phyloP scores from a whole-genome alignment of 768 basidiomycete species.

The Cystofilobasidium bisporidii region DNA sequence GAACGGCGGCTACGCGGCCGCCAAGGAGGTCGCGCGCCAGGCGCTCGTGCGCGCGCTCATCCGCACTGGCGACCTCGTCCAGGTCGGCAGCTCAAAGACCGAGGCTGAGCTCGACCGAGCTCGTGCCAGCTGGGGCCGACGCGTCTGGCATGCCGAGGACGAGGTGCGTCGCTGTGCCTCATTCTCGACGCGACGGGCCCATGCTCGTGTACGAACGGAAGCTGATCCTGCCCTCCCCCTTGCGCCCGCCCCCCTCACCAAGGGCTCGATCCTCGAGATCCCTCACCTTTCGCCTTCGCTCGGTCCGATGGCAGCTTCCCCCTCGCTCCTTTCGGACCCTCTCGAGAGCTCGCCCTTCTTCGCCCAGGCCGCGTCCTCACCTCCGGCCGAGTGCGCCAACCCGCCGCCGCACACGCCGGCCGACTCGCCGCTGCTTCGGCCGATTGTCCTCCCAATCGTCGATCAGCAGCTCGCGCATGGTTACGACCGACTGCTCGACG shows the following conservation, averaged over 20 bases:
- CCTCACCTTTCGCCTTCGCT: conserved; percentile 26
- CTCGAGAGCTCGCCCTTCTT: conserved; percentile 3
- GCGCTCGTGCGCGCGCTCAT: conserved; percentile 22
- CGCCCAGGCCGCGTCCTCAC: neutral
- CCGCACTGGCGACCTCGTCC: conserved; percentile 11
- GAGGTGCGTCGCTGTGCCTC: conserved; percentile 13
- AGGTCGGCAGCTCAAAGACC: neutral
- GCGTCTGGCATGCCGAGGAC: conserved; percentile 16
- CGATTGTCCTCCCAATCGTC: neutral
- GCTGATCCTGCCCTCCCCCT: neutral
- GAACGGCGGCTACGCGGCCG: conserved; percentile 18
- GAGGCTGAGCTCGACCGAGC: conserved; percentile 8
- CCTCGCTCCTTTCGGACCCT: neutral
- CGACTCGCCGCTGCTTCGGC: conserved; percentile 18
- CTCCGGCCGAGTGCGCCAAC: conserved; percentile 34
- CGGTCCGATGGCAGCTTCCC: neutral
- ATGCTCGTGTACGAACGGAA: neutral
- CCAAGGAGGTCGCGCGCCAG: conserved; percentile 19
- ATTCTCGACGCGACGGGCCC: too few relatives aligned
- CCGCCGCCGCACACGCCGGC: conserved; percentile 42
- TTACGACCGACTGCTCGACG: neutral
- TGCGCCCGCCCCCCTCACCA: neutral
- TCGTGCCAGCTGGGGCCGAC: neutral
- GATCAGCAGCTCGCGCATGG: neutral
- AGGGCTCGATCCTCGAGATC: conserved; percentile 27